Conservation (phyloP, 1,284 basidiomycete genomes). For the Sporisorium scitamineum region DNA sequence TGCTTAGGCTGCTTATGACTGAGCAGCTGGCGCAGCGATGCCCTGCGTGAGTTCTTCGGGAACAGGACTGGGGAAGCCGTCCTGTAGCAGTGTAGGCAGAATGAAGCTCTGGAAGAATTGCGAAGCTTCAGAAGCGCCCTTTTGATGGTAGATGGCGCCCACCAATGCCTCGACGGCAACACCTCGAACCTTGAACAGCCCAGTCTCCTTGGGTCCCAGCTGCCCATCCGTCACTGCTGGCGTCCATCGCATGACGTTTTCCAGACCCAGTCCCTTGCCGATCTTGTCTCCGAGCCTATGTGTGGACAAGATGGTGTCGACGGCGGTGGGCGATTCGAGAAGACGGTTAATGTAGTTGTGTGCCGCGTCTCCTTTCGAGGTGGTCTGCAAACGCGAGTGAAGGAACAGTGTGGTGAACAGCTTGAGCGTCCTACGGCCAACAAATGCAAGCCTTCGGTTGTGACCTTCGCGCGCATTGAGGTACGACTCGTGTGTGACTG, state of each 20-base stretch:
- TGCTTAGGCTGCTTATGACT: conserved; percentile 10
- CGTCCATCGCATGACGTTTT: conserved; percentile 69
- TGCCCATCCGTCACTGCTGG: conserved; percentile 56
- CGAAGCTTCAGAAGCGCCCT: conserved; percentile 37
- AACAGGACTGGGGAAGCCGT: conserved; percentile 35
- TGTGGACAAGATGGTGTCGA: conserved; percentile 57
- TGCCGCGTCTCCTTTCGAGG: conserved; percentile 15
- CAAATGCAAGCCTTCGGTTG: conserved; percentile 63
- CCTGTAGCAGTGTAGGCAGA: conserved; percentile 31
- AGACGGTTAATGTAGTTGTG: conserved; percentile 45
- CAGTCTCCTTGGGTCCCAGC: conserved; percentile 57
- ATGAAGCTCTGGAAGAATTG: conserved; percentile 36
- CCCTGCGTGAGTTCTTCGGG: conserved; percentile 33
- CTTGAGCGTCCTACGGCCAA: conserved; percentile 63
- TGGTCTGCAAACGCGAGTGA: conserved; percentile 37
- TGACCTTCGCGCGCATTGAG: conserved; percentile 56
- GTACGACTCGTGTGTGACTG: conserved; percentile 65
- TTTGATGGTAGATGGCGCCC: conserved; percentile 67
- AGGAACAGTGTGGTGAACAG: conserved; percentile 62
- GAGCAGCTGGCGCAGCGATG: conserved; percentile 1
- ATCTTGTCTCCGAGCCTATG: conserved; percentile 61
- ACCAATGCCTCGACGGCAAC: conserved; percentile 66
- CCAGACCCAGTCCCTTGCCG: conserved; percentile 59
- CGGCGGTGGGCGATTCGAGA: conserved; percentile 37
- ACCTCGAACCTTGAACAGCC: conserved; percentile 67